Conservation (phyloP, 2,329 filamentous ascomycete genomes). For the Trichoderma hamatum region DNA sequence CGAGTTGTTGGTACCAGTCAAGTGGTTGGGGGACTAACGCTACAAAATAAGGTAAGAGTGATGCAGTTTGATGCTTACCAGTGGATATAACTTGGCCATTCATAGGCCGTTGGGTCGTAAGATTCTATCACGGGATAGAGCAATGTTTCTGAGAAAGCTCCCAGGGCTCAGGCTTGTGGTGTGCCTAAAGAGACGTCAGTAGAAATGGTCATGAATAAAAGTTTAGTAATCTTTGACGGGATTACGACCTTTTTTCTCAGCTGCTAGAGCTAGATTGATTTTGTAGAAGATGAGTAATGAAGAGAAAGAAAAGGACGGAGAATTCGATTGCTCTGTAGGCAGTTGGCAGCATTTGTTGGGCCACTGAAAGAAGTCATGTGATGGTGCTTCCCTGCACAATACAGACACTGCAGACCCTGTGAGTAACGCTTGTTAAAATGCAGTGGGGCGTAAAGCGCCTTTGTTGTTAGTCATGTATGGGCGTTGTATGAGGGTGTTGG, state of each 20-base stretch:
- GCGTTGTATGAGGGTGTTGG: not conserved
- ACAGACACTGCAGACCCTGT: not conserved
- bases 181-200: not conserved
- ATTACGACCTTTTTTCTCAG: not conserved
- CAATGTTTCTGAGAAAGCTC: not conserved
- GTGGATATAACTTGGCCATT: too few relatives aligned
- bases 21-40: conserved; percentile 21
- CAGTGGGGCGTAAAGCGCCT: not conserved
- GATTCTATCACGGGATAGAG: not conserved
- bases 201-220: not conserved
- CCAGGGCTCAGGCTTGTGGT: conserved; percentile 25
- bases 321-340: not conserved
- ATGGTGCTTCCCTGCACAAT: not conserved
- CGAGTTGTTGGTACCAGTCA: conserved; percentile 28
- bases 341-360: not conserved
- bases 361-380: not conserved
- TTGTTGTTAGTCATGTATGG: not conserved
- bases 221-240: not conserved
- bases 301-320: not conserved
- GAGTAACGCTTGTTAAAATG: not conserved
- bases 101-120: not conserved
- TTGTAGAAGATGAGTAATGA: too few relatives aligned
- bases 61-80: not conserved
- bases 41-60: conserved; percentile 20
- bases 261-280: not conserved